Conservation (phyloP, 352 stramenopile species). For the Pythium scleroteichum region DNA sequence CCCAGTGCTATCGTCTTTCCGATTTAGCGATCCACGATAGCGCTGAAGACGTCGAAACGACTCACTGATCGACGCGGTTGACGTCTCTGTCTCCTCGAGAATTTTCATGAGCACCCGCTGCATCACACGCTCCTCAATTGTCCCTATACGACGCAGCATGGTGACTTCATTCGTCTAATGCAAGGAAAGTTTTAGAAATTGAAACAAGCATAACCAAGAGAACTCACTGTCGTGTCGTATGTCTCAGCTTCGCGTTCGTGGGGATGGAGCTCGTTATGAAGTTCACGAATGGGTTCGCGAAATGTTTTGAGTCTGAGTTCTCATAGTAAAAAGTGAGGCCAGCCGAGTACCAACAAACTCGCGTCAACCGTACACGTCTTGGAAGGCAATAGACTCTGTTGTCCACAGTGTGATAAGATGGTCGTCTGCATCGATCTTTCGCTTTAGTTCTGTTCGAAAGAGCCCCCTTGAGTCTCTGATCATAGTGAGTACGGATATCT, state of each 20-base stretch:
- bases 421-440: constrained; percentile 48
- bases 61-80: constrained; percentile 32
- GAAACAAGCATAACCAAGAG: too few relatives aligned
- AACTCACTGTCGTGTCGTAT: constrained; percentile 43
- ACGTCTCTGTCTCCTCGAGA: constrained; percentile 40
- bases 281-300: constrained; percentile 53
- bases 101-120: constrained; percentile 66
- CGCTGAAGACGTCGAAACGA: constrained; percentile 46
- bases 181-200: constrained; percentile 2
- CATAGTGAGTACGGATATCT: not conserved
- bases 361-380: constrained; percentile 53
- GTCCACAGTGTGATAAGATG: constrained; percentile 50
- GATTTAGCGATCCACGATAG: constrained; percentile 40
- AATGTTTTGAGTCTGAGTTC: constrained; percentile 45
- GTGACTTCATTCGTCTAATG: constrained; percentile 36
- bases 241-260: constrained; percentile 38
- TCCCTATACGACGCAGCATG: constrained; percentile 50
- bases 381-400: constrained; percentile 46
- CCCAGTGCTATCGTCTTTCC: not conserved
- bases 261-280: constrained; percentile 54
- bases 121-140: constrained; percentile 66
- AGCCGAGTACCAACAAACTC: too few relatives aligned
- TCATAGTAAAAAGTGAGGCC: too few relatives aligned
- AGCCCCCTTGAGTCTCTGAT: not conserved
- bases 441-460: constrained; percentile 43